A percentile compares a stretch with the other conserved stretches of the same genome.
Conservation (phyloP, 2,329 filamentous ascomycete genomes). For the Verruconis gallopava region DNA sequence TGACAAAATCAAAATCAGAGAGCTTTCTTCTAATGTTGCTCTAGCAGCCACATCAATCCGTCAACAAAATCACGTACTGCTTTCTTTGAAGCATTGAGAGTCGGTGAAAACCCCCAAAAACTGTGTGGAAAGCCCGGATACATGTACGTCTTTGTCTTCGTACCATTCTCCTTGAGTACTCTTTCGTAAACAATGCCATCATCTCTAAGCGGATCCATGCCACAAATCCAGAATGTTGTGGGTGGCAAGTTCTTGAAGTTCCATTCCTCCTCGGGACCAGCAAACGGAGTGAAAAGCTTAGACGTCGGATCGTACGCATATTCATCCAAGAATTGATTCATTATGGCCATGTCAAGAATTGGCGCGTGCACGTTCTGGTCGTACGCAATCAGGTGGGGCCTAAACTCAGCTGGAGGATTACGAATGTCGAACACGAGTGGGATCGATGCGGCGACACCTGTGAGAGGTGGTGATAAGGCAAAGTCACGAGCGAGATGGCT, state of each 20-base stretch:
- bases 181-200: slow-evolving; percentile 12
- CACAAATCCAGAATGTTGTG: slow-evolving; percentile 12
- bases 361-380: slow-evolving; percentile 8
- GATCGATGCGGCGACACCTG: slow-evolving; percentile 1
- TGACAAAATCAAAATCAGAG: background rate
- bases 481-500: slow-evolving; percentile 9
- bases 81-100: slow-evolving; percentile 3
- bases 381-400: slow-evolving; percentile 2
- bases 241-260: slow-evolving; percentile 10
- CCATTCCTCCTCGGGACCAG: background rate
- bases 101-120: slow-evolving; percentile 6
- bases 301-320: slow-evolving; percentile 8
- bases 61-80: slow-evolving; percentile 5
- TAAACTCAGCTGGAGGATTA: slow-evolving; percentile 6
- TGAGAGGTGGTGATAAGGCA: slow-evolving; percentile 6
- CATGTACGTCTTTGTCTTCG: slow-evolving; percentile 10
- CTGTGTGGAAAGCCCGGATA: slow-evolving; percentile 13
- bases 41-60: slow-evolving; percentile 11
- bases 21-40: slow-evolving; percentile 2
- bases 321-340: slow-evolving; percentile 1
- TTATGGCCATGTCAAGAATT: background rate
- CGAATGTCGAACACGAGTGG: slow-evolving; percentile 13
- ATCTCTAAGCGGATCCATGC: slow-evolving; percentile 13
- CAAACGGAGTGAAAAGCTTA: slow-evolving; percentile 8
- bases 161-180: slow-evolving; percentile 11